Evolutionary conservation across 2,329 filamentous ascomycete species (phyloP), one percentile per base, ranked within the genome.

Genomic region (Hypoxylon sp.): DNA sequence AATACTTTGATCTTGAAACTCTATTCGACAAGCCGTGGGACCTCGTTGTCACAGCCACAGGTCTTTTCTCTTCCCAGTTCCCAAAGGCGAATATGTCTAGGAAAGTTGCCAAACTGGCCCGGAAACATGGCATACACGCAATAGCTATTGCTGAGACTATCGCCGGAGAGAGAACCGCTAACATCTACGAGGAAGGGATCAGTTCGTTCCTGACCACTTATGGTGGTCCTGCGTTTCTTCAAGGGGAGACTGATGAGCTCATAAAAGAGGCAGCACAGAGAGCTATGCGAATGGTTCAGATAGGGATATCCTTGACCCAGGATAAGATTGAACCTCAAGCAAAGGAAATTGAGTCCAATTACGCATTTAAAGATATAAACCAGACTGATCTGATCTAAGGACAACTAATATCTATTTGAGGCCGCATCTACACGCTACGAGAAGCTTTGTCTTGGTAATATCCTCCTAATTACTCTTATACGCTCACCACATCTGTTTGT

Each of bases 11-110:
- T 10, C 2, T 36, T 11, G 28, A 46, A 2, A 13, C 28, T 11
- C 11, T 57, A 4, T 48, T 58, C 17, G n/a, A 34, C 13, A 30
- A 48, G 53, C 41, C 38, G 23, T 57, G 38, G 53, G 41, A 57
- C n/a, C n/a, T 56, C 0, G 17, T 56, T 14, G 32, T 56, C 25
- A 28, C 25, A 19, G 52, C 14, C 14, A 23, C 19, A 19, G 17
- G 21, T 14, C 19, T 21, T 19, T 13, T 32, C 3, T 21, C 21
- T 3, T 43, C 50, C 11, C 34, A 21, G 38, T 28, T 17, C 14
- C 6, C 30, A 19, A 36, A 7, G 5, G 50, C 32, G 21, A 25
- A 11, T 10, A 30, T 43, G 32, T 2, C 34, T 25, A 41, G 21
- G 10, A 28, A 43, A 25, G 6, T 55, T 41, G 34, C 21, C 5